Evolutionary conservation across 2,329 filamentous ascomycete genomes (phyloP).

Genomic region (Fusarium sp.): DNA sequence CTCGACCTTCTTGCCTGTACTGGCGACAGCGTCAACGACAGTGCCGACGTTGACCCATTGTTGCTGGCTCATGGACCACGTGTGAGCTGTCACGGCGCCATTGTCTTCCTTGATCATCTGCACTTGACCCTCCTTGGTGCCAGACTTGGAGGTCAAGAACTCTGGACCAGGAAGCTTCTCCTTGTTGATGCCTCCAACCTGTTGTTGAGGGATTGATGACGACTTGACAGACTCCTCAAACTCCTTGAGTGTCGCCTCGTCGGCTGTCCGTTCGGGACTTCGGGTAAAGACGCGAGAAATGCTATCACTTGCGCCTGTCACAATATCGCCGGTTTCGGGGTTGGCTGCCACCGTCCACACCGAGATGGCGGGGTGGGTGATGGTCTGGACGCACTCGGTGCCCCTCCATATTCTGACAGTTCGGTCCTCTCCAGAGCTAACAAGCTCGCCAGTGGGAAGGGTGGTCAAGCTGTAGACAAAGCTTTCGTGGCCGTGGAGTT

Average conservation of each 20-base stretch:
- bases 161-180: constrained; percentile 91
- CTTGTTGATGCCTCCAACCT: constrained; percentile 87
- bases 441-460: constrained; percentile 85
- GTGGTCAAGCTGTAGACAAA: constrained; percentile 90
- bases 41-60: constrained; percentile 94
- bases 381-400: constrained; percentile 88
- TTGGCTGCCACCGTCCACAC: constrained; percentile 95
- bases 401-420: constrained; percentile 91
- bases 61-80: constrained; percentile 79
- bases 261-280: constrained; percentile 75
- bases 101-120: constrained; percentile 89
- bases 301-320: constrained; percentile 91
- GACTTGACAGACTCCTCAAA: constrained; percentile 87
- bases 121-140: constrained; percentile 96
- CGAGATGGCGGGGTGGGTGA: constrained; percentile 95
- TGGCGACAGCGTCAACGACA: constrained; percentile 89
- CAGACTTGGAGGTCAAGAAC: constrained; percentile 82
- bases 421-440: constrained; percentile 94
- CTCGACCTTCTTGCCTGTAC: constrained; percentile 80
- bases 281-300: constrained; percentile 87
- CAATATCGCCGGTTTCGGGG: constrained; percentile 86
- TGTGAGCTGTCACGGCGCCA: constrained; percentile 86
- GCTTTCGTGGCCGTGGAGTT: constrained; percentile 89
- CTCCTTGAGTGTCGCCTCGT: constrained; percentile 72
- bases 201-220: constrained; percentile 89